Evolutionary conservation across 768 basidiomycete genomes (phyloP), one percentile per base, ranked within the genome.

Genomic region (Podaxis sp.): DNA sequence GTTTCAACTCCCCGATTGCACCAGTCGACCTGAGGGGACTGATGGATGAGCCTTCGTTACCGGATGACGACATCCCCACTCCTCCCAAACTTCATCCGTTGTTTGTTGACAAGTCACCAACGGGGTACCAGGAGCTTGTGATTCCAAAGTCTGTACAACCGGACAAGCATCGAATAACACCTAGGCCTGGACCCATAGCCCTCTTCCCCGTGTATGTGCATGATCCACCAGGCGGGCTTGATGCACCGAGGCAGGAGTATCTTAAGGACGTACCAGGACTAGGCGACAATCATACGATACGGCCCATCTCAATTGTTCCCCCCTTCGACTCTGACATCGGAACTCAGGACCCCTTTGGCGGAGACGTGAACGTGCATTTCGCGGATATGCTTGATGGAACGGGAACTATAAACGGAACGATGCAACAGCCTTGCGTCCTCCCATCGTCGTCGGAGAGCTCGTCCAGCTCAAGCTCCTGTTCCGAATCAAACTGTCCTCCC

Each of bases 1-100:
- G 67, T 56, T 70, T 71, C 21, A 66, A 63, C 40, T 55, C 63
- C 25, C 61, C 36, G 7, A 40, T 40, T 10, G 35, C 53, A 32
- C 52, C 59, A 18, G 53, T 64, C 40, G 32, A 61, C 37, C 13
- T 48, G 13, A 48, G 25, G 47, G 18, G 1, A 10, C 10, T 27
- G 21, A 21, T 52, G 42, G 18, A 61, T 57, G 59, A 23, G 9
- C 42, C 38, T 4, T 52, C 44, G 18, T 44, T 51, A 5, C 27
- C 46, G n/a, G 38, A 55, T n/a, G 62, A 55, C 9, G 58, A 55
- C 37, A 59, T 56, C 25, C 63, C 64, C 16, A 57, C 37, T 35
- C 25, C 50, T 14, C 57, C 57, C 25, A 70, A 64, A 16, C 48
- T 46, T 38, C 37, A 40, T 23, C 25, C 38, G 18, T 37, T 21